Evolutionary conservation across 116 monocot genomes (phyloP), one percentile per base, ranked within the genome.

Genomic region (Posidonia oceanica): DNA sequence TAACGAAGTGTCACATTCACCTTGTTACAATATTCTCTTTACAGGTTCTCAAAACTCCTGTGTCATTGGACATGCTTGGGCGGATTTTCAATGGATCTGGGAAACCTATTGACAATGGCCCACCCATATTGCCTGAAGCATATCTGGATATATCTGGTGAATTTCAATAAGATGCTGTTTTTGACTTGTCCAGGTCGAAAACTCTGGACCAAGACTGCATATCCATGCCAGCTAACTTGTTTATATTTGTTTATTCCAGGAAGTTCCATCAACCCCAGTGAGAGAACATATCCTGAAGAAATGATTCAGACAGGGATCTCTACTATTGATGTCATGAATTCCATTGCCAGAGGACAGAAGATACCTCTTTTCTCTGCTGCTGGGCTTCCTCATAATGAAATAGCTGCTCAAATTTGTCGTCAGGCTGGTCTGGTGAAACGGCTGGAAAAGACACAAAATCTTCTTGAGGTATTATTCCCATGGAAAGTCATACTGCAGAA

Each of bases 281-380:
- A 98, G 72, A 92, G 98, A 81, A 98, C 98, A 11, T 98, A 98
- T 66, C 98, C 98, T 63, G 98, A 98, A 79, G 98, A 98, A 75
- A 98, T 98, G 98, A 98, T 98, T 71, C 98, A 98, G 71, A 98
- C 98, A 67, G 98, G 98, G 54, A 98, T 98, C 82, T 98, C 98
- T n/a, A 98, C 98, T 23, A 98, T 98, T 73, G 98, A 98, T 87
- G 98, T 98, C 68, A 98, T 98, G 98, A 98, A 98, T 65, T 98
- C 98, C 29, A 98, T 98, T 81, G 98, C 98, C 76, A 75, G 98
- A 72, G 98, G 98, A 39, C 98, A 98, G 81, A 98, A 98, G 69
- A 98, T 98, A 15, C 98, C 98, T 64, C 87, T 98, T 71, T 98
- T 98, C 66, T 98, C 98, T 79, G 89, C 98, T 72, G 83, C 93